These are phyloP conservation scores for Polyporus tsugae DNA, from an alignment of 1,284 basidiomycete species.

Conservation along the genomic window DNA sequence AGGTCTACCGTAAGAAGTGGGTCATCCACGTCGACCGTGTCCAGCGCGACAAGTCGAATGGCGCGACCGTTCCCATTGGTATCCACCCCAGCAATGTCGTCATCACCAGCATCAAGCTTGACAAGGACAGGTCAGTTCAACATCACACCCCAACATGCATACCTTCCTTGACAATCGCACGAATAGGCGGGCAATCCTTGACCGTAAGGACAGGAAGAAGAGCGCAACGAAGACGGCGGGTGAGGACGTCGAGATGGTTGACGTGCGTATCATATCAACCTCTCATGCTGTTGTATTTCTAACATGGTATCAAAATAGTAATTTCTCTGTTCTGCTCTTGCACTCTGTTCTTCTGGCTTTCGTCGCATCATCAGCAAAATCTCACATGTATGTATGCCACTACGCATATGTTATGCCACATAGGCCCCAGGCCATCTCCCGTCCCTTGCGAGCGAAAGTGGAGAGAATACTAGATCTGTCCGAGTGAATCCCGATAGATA, in stretches of 20 bases:
- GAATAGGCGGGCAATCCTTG: conserved; percentile 78
- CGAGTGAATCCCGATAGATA: conserved; percentile 6
- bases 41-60: conserved; percentile 97
- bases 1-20: conserved; percentile 99
- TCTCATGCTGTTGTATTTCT: conserved; percentile 44
- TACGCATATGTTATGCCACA: conserved; percentile 61
- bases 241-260: conserved; percentile 79
- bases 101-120: conserved; percentile 90
- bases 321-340: conserved; percentile 30
- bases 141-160: neutral
- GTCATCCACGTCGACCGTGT: conserved; percentile 99
- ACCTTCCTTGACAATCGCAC: conserved; percentile 1
- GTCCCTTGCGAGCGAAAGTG: conserved; percentile 11
- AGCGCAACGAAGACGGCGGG: conserved; percentile 44
- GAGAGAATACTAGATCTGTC: conserved; percentile 13
- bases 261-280: conserved; percentile 54
- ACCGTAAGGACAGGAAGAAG: conserved; percentile 83
- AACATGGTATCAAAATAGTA: conserved; percentile 4
- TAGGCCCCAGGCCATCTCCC: conserved; percentile 37
- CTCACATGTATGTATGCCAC: conserved; percentile 59
- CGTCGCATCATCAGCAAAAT: conserved; percentile 54
- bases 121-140: conserved; percentile 78
- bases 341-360: conserved; percentile 40
- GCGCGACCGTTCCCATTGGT: conserved; percentile 92
- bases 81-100: conserved; percentile 98